Evolutionary conservation across 2,329 filamentous ascomycete genomes (phyloP), one percentile per base, ranked within the genome.

Genomic region (Dothistroma septosporum): DNA sequence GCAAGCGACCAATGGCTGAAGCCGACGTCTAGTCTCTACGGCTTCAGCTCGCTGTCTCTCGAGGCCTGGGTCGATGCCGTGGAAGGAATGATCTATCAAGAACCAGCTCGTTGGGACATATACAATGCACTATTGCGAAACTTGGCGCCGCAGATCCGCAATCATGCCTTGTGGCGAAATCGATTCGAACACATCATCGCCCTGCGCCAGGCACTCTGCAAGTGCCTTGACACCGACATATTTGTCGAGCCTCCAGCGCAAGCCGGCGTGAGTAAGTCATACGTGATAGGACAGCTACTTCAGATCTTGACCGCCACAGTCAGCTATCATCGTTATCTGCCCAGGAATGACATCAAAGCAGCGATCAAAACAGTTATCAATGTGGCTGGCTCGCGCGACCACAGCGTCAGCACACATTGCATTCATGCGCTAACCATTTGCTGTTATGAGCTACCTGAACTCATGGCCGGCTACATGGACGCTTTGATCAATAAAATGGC

Each of bases 371-470:
- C 90, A 0, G 97, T 99, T 72, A 86, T 95, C 66, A 84, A 89
- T 59, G 93, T 93, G 1, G 90, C 97, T 61, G 73, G 73, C 14
- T 69, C 72, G 7, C 67, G 72, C 50, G 73, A 75, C 50, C 63
- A 70, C 47, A 85, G 89, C 64, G 95, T 91, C 58, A 91, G 92
- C 21, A 94, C 92, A 70, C 90, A 87, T 63, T 99, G 94, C 75
- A 96, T 99, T 57, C 93, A 99, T 74, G 93, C 93, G 0, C 80
- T 99, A 21, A 92, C 92, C 0, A 89, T 99, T 62, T 97, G 93
- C 78, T 97, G 92, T 73, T 92, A 97, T 70, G 94, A 99, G 75
- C 84, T 97, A 28, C 92, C 94, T 2, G 83, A 89, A 19, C 93
- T 93, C 12, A 90, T 92, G 55, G 91, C 89, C 72, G 96, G 93